These are phyloP conservation scores for Boletus insuetus DNA, from an alignment of 768 basidiomycete genomes.

Conservation along the genomic window DNA sequence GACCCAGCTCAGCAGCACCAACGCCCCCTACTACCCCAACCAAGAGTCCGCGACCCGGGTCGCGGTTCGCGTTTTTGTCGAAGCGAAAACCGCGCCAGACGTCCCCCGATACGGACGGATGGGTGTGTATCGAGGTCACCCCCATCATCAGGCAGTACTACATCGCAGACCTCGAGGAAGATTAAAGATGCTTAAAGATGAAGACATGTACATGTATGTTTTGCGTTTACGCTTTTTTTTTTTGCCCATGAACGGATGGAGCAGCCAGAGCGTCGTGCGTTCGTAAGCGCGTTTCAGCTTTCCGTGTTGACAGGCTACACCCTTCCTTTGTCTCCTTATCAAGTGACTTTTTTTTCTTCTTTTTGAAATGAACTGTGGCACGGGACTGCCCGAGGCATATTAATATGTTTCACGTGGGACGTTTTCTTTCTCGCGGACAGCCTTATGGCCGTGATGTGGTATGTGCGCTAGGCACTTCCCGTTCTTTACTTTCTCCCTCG, in stretches of 20 bases:
- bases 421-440: background rate
- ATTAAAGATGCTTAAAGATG: slow-evolving; percentile 1
- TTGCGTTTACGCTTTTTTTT: too few species aligned
- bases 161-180: slow-evolving; percentile 12
- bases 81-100: slow-evolving; percentile 16
- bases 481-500: too few species aligned
- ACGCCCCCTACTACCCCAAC: slow-evolving; percentile 13
- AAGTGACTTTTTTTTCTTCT: background rate
- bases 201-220: background rate
- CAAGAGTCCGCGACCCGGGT: slow-evolving; percentile 15
- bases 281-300: slow-evolving; percentile 2
- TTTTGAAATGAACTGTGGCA: slow-evolving; percentile 4
- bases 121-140: slow-evolving; percentile 31
- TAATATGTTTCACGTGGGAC: slow-evolving; percentile 4
- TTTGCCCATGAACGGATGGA: background rate
- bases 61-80: slow-evolving; percentile 14
- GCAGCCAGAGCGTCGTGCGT: background rate
- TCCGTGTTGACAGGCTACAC: too few species aligned
- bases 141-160: slow-evolving; percentile 22
- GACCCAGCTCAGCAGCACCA: background rate
- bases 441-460: background rate
- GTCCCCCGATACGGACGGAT: slow-evolving; percentile 22
- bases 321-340: background rate
- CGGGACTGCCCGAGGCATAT: background rate
- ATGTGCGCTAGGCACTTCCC: slow-evolving; percentile 2